Percentiles rank a stretch among this genome's conserved stretches.
These are phyloP conservation scores for Ceratocystis cubensis DNA, from an alignment of 2,329 filamentous ascomycete species.

Conservation along the genomic window DNA sequence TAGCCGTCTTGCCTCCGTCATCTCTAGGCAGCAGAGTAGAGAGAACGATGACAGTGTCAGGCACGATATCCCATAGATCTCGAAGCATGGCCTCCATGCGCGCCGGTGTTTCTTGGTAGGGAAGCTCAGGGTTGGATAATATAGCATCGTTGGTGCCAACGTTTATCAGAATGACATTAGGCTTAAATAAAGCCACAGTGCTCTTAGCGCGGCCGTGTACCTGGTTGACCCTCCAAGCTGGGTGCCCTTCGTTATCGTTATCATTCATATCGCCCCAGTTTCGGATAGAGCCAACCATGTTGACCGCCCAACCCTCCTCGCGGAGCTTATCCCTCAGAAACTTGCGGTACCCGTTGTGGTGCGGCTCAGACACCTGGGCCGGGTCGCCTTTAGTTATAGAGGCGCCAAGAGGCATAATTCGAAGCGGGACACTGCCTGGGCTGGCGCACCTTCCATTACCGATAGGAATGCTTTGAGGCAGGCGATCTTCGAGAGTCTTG, in stretches of 20 bases:
- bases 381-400: slow-evolving; percentile 30
- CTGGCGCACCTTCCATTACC: slow-evolving; percentile 2
- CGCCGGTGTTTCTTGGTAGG: slow-evolving; percentile 6
- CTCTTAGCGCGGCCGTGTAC: slow-evolving; percentile 9
- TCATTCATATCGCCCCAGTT: slow-evolving; percentile 30
- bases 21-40: slow-evolving; percentile 23
- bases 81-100: slow-evolving; percentile 23
- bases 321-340: slow-evolving; percentile 26
- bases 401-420: slow-evolving; percentile 29
- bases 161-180: slow-evolving; percentile 25
- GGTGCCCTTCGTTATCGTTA: slow-evolving; percentile 23
- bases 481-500: not conserved
- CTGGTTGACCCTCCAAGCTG: slow-evolving; percentile 19
- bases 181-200: slow-evolving; percentile 17
- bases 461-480: not conserved
- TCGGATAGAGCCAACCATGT: slow-evolving; percentile 33
- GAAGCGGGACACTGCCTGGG: slow-evolving; percentile 19
- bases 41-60: slow-evolving; percentile 22
- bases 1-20: slow-evolving; percentile 25
- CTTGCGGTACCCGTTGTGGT: slow-evolving; percentile 30
- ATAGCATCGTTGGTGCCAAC: slow-evolving; percentile 25
- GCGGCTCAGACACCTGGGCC: slow-evolving; percentile 9
- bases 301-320: slow-evolving; percentile 26
- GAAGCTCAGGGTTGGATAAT: not conserved
- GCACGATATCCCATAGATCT: slow-evolving; percentile 20